Evolutionary conservation across 2,329 filamentous ascomycete genomes (phyloP), one percentile per base, ranked within the genome.

Genomic region (Dactylellina haptotyla): DNA sequence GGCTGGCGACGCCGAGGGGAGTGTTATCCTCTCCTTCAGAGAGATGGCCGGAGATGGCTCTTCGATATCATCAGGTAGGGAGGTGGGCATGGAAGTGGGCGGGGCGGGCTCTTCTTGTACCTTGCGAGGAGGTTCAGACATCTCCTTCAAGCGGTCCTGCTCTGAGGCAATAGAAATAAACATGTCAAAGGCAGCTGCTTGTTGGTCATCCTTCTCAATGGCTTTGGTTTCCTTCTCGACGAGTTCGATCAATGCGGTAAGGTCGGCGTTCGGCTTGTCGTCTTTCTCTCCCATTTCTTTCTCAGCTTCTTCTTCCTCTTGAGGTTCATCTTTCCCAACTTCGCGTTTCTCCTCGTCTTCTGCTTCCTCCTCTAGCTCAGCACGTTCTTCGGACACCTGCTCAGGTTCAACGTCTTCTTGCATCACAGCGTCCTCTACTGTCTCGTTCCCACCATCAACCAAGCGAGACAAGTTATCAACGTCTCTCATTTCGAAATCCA

Each of bases 1-100:
- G 20, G 61, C 59, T 4, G 69, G 69, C 1, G 69, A 66, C 16
- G 54, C 54, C 14, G 69, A 66, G 9, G 54, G 45, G 3, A 48
- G 25, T n/a, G 37, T 25, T 5, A 66, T 61, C 18, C 41, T 48
- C 10, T 54, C 54, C 8, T 46, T 45, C 16, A 48, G 46, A 8
- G 58, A 64, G 25, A 53, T 28, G 2, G 30, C 54, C 34, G 64
- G 64, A 6, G 62, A 58, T 26, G 54, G 43, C 25, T 51, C 16
- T n/a, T 32, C 59, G 62, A 39, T 14, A 4, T 45, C 16, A n/a
- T 25, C 8, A n/a, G n/a, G n/a, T n/a, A n/a, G n/a, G n/a, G n/a
- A n/a, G n/a, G n/a, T n/a, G n/a, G n/a, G n/a, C n/a, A n/a, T n/a
- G 23, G 10, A 1, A 23, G 16, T 43, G 34, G 12, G 4, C 37